Percentiles rank a stretch among this genome's conserved stretches.
These are phyloP conservation scores for Boletus subcaerulescens DNA, from an alignment of 768 basidiomycete species.

Conservation along the genomic window DNA sequence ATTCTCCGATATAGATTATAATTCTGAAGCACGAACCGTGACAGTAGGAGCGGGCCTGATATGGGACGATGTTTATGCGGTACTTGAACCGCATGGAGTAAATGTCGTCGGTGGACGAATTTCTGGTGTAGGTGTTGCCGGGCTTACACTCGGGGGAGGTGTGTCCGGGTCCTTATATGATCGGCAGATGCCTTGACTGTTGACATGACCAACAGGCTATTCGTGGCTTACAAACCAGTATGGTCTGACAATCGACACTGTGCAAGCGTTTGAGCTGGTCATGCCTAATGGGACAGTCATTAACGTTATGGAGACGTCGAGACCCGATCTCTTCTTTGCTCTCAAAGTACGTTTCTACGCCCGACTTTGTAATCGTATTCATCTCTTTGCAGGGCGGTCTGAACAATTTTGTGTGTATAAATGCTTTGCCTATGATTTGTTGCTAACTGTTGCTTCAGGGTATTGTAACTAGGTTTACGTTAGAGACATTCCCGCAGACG, in stretches of 20 bases:
- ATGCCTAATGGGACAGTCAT: constrained; percentile 41
- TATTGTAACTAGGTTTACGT: constrained; percentile 54
- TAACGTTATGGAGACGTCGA: constrained; percentile 29
- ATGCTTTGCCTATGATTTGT: background rate
- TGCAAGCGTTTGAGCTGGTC: constrained; percentile 55
- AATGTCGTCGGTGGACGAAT: constrained; percentile 56
- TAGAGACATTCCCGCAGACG: constrained; percentile 51
- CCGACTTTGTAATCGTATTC: background rate
- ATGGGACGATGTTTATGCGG: constrained; percentile 63
- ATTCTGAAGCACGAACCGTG: constrained; percentile 36
- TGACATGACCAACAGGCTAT: background rate
- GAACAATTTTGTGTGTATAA: constrained; percentile 48
- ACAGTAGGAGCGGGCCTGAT: constrained; percentile 40
- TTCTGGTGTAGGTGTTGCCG: constrained; percentile 56
- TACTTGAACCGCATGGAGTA: constrained; percentile 44
- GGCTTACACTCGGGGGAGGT: constrained; percentile 51
- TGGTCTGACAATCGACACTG: constrained; percentile 54
- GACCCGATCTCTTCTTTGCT: constrained; percentile 43
- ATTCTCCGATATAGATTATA: constrained; percentile 42
- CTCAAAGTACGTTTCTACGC: constrained; percentile 32
- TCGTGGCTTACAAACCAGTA: constrained; percentile 57
- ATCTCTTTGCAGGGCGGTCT: constrained; percentile 42
- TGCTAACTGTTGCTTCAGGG: constrained; percentile 36
- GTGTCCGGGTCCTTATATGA: background rate
- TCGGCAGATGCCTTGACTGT: background rate